Percentiles rank a stretch among this genome's conserved stretches.
These are phyloP conservation scores for Phanerochaete carnosa DNA, from an alignment of 768 basidiomycete genomes.

Conservation along the genomic window DNA sequence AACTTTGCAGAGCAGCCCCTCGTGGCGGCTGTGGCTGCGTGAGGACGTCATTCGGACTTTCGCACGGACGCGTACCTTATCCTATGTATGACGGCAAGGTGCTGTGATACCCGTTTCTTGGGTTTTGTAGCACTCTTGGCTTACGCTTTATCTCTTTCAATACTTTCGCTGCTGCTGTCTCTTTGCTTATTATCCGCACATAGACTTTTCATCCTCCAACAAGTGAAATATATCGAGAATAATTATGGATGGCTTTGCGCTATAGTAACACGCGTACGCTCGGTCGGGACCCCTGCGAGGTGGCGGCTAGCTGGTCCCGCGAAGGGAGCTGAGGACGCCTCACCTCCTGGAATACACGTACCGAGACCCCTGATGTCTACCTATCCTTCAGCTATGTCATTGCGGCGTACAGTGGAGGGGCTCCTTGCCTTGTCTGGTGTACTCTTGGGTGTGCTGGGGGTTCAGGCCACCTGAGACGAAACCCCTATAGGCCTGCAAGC, in stretches of 20 bases:
- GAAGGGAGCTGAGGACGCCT: neutral
- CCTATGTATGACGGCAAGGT: neutral
- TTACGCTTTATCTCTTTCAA: neutral
- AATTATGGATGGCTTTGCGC: neutral
- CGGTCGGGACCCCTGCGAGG: neutral
- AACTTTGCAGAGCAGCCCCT: constrained; percentile 3
- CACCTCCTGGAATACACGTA: neutral
- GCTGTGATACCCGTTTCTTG: neutral
- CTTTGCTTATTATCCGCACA: neutral
- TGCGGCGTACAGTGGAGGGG: too few species aligned
- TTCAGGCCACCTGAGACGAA: too few species aligned
- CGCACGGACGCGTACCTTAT: neutral
- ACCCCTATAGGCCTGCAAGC: too few species aligned
- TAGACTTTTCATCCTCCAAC: neutral
- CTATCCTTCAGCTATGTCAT: too few species aligned
- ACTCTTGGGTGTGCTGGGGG: too few species aligned
- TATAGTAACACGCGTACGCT: neutral
- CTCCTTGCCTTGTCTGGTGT: too few species aligned
- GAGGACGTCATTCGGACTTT: neutral
- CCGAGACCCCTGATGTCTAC: neutral
- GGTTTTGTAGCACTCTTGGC: neutral
- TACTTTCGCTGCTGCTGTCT: neutral
- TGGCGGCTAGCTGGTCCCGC: neutral
- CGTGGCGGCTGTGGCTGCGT: constrained; percentile 5
- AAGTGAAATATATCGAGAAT: neutral